Percentiles rank a stretch among this genome's conserved stretches.
These are phyloP conservation scores for Yamadazyma tumulicola DNA, from an alignment of 805 yeast genomes.

Conservation along the genomic window DNA sequence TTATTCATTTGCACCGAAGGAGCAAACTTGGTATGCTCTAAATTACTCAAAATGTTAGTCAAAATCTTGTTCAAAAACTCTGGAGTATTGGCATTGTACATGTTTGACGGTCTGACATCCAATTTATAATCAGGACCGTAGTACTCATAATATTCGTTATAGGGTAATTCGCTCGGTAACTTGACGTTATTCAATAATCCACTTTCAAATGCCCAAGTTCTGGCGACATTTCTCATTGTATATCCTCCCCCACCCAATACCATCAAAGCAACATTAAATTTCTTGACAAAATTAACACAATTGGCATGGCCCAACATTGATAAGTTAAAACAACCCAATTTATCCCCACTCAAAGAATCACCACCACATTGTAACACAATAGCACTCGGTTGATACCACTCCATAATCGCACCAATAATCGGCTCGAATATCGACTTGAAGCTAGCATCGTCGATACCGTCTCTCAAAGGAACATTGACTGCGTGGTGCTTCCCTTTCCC, in stretches of 20 bases:
- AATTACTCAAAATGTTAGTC: constrained; percentile 68
- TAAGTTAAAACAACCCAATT: constrained; percentile 92
- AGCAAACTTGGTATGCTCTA: constrained; percentile 89
- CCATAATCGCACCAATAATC: constrained; percentile 68
- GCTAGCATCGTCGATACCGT: constrained; percentile 91
- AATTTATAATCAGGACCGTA: constrained; percentile 95
- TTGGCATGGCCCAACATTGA: constrained; percentile 95
- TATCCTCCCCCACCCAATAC: constrained; percentile 98
- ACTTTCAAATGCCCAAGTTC: constrained; percentile 93
- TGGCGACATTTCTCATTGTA: constrained; percentile 93
- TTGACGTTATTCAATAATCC: constrained; percentile 79
- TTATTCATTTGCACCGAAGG: constrained; percentile 95
- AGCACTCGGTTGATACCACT: constrained; percentile 92
- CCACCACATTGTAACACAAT: constrained; percentile 99
- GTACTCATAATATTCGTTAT: constrained; percentile 94
- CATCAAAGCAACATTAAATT: constrained; percentile 85
- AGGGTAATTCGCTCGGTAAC: constrained; percentile 77
- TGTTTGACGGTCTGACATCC: constrained; percentile 92
- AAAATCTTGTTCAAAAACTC: constrained; percentile 85
- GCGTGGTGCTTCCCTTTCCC: constrained; percentile 89
- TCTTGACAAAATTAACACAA: constrained; percentile 83
- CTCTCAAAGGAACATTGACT: constrained; percentile 87
- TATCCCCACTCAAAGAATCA: constrained; percentile 92
- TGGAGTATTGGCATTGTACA: constrained; percentile 94
- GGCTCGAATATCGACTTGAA: constrained; percentile 88